Percentiles rank a stretch among this genome's conserved stretches.
Conservation (phyloP, 305 asterid genomes). For the Striga hermonthica region DNA sequence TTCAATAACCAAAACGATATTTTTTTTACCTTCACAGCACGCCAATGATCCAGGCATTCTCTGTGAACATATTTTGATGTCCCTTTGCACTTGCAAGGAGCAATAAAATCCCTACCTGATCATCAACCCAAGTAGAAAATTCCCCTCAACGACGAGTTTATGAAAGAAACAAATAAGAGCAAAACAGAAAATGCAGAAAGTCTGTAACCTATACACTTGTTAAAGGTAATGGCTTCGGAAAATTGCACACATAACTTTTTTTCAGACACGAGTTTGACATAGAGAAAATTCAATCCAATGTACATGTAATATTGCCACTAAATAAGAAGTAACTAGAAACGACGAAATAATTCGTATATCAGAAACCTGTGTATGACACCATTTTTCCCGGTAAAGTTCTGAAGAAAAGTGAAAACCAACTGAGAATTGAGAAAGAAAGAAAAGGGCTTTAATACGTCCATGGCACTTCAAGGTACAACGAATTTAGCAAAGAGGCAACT, state of each 20-base stretch:
- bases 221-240: too few relatives aligned
- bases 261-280: background rate
- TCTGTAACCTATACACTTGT: too few relatives aligned
- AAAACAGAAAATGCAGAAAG: too few relatives aligned
- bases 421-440: too few relatives aligned
- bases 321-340: too few relatives aligned
- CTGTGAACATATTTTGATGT: conserved; percentile 69
- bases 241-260: too few relatives aligned
- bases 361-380: too few relatives aligned
- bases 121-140: conserved; percentile 15
- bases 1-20: background rate
- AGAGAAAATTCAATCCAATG: background rate
- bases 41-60: conserved; percentile 71
- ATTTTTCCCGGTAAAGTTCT: too few relatives aligned
- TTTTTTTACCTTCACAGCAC: conserved; percentile 55
- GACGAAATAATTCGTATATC: too few relatives aligned
- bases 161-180: too few relatives aligned
- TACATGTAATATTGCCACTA: background rate
- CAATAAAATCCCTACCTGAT: conserved; percentile 78
- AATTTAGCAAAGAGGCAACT: conserved; percentile 4
- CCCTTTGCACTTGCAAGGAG: conserved; percentile 93
- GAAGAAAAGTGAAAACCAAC: too few relatives aligned
- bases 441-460: background rate
- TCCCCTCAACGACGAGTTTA: too few relatives aligned
- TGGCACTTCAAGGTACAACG: conserved; percentile 10